Evolutionary conservation across 345 rosid species (phyloP).

Genomic region (Balakata baccata): DNA sequence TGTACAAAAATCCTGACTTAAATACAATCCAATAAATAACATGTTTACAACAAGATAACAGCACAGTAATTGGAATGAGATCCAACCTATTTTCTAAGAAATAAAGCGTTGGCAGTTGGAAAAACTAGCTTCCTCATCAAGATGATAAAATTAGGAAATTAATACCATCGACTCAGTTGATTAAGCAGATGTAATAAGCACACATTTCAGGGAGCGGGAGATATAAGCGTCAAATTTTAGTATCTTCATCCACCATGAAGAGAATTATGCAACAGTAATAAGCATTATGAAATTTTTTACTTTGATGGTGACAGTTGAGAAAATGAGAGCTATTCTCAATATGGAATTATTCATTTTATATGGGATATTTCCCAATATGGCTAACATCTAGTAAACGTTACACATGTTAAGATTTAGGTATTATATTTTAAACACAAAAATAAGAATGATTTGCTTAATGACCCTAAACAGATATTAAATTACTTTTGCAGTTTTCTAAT

Average conservation of each 20-base stretch:
- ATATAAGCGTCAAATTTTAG: background rate
- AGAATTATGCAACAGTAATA: background rate
- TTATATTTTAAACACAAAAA: no score
- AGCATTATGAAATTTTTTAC: background rate
- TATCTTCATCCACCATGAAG: background rate
- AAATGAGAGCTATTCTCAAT: background rate
- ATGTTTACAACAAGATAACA: background rate
- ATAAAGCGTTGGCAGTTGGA: background rate
- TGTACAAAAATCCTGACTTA: constrained; percentile 6
- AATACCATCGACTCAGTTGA: background rate
- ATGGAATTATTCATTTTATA: background rate
- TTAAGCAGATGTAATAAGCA: background rate
- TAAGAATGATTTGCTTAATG: no score
- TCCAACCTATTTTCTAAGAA: background rate
- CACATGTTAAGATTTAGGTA: background rate
- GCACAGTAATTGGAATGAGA: background rate
- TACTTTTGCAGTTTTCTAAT: no score
- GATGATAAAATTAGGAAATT: no score
- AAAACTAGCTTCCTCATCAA: background rate
- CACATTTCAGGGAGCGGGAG: background rate
- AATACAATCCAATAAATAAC: background rate
- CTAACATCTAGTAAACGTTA: background rate
- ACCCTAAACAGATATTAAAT: no score
- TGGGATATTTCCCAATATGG: background rate
- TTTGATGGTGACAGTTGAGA: background rate